Evolutionary conservation across 345 rosid genomes (phyloP).

Genomic region (Eucalyptus pumila): DNA sequence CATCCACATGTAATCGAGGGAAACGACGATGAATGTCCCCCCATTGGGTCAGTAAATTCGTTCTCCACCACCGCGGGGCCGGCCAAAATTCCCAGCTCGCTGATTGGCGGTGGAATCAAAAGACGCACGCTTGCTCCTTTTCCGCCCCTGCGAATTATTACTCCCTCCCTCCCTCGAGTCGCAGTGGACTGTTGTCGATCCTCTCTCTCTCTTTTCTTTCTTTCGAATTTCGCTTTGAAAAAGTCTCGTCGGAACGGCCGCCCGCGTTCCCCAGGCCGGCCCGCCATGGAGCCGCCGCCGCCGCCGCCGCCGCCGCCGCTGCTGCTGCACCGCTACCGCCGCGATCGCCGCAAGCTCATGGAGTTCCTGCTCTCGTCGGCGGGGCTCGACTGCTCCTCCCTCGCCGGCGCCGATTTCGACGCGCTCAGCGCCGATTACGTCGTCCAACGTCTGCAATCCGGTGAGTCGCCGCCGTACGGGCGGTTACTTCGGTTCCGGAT

Average conservation of each 20-base stretch:
- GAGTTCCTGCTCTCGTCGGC: slow-evolving; percentile 57
- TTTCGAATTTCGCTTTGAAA: background rate
- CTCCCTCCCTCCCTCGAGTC: background rate
- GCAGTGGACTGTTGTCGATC: background rate
- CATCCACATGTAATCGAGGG: too few relatives aligned
- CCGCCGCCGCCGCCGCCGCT: background rate
- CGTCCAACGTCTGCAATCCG: slow-evolving; percentile 56
- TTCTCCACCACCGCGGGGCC: background rate
- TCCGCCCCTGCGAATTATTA: background rate
- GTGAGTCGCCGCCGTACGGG: slow-evolving; percentile 3
- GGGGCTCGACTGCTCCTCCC: slow-evolving; percentile 27
- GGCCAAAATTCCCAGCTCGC: background rate
- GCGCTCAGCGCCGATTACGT: slow-evolving; percentile 64
- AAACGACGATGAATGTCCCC: too few relatives aligned
- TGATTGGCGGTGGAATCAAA: background rate
- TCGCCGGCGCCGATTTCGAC: slow-evolving; percentile 51
- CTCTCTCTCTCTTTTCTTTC: background rate
- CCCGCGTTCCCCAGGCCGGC: background rate
- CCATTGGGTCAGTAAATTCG: background rate
- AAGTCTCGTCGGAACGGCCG: background rate
- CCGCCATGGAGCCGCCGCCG: background rate
- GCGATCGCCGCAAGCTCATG: slow-evolving; percentile 84
- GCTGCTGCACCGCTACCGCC: slow-evolving; percentile 54
- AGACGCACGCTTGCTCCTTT: background rate
- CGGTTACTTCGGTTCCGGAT: background rate